These are phyloP conservation scores for Macroventuria anomochaeta DNA, from an alignment of 2,329 filamentous ascomycete genomes.

Conservation along the genomic window DNA sequence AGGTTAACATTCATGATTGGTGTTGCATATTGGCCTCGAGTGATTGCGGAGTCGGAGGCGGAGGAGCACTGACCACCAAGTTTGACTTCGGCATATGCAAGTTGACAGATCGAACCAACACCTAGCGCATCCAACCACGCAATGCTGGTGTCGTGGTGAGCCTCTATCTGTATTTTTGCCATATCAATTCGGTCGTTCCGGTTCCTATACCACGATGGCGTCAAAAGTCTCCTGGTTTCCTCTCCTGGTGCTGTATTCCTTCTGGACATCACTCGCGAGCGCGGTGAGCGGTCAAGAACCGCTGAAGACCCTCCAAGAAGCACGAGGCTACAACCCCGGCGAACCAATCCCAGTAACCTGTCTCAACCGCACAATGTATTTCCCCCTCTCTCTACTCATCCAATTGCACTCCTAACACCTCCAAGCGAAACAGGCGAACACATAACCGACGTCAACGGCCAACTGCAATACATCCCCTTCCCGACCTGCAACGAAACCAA, in stretches of 20 bases:
- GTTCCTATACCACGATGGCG: not conserved
- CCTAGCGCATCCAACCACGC: slow-evolving; percentile 5
- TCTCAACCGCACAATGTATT: slow-evolving; percentile 60
- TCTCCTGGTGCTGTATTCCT: slow-evolving; percentile 37
- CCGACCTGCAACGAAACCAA: slow-evolving; percentile 87
- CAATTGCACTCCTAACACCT: slow-evolving; percentile 13
- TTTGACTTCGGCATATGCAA: slow-evolving; percentile 1
- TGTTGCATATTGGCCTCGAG: not conserved
- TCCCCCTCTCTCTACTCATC: not conserved
- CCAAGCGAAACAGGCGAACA: slow-evolving; percentile 85
- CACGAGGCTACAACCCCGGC: slow-evolving; percentile 55
- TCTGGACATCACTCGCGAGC: slow-evolving; percentile 44
- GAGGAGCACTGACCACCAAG: not conserved
- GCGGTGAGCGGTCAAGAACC: slow-evolving; percentile 53
- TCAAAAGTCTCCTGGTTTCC: slow-evolving; percentile 23
- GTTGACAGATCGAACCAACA: slow-evolving; percentile 12
- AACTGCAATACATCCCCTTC: slow-evolving; percentile 92
- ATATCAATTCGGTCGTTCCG: too few species aligned
- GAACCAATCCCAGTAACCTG: slow-evolving; percentile 60
- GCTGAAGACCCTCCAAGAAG: slow-evolving; percentile 41
- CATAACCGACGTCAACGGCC: slow-evolving; percentile 78
- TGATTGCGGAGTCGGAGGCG: slow-evolving; percentile 3
- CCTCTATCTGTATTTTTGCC: not conserved
- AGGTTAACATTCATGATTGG: not conserved
- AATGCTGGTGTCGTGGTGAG: slow-evolving; percentile 4